A percentile compares a stretch with the other conserved stretches of the same genome.
Conservation (phyloP, 164 flowering plant genomes). For the Malania oleifera region DNA sequence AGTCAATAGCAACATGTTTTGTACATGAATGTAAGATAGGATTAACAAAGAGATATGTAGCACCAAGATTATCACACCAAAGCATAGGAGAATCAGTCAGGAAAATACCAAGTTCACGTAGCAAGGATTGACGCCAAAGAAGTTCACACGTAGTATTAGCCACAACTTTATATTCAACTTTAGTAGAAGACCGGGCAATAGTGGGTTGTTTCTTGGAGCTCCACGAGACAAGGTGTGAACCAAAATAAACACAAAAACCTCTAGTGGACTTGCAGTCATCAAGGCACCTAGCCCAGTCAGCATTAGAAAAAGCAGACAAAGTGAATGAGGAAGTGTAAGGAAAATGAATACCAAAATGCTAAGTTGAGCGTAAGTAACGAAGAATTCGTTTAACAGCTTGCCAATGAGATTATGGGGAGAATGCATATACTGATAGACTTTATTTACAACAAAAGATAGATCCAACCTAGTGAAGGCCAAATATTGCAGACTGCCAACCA, state of each 20-base stretch:
- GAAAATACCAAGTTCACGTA: no score
- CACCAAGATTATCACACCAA: no score
- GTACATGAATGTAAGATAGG: no score
- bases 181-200: neutral
- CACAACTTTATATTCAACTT: neutral
- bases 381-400: neutral
- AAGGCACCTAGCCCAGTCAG: neutral
- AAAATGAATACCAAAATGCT: neutral
- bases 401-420: neutral
- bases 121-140: no score
- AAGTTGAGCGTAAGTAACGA: neutral
- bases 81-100: no score
- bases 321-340: neutral
- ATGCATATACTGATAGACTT: neutral
- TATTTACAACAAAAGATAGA: no score
- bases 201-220: slow-evolving; percentile 1
- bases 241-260: neutral
- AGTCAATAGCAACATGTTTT: no score
- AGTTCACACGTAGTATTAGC: no score
- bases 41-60: no score
- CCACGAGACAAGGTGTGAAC: neutral
- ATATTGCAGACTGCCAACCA: no score
- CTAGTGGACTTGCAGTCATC: slow-evolving; percentile 1
- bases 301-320: neutral
- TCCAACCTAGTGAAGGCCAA: no score